phyloP scores from a whole-genome alignment of 495 filamentous ascomycete genomes.

The Darksidea phi region DNA sequence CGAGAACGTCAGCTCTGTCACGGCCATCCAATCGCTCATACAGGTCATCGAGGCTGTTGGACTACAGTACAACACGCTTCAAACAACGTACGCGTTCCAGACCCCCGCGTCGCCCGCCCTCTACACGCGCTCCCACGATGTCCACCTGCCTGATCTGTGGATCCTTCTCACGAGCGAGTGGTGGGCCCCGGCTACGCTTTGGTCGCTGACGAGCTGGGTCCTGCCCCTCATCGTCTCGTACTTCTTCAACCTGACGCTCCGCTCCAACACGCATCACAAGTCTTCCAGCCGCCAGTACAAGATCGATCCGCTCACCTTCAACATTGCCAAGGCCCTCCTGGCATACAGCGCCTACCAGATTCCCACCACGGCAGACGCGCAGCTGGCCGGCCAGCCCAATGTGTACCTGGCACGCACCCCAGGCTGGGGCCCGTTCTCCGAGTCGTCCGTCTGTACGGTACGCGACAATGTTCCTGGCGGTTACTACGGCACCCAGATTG shows the following conservation, averaged over 20 bases:
- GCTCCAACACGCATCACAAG: slow-evolving; percentile 41
- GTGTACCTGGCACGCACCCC: slow-evolving; percentile 58
- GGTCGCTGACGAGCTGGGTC: slow-evolving; percentile 68
- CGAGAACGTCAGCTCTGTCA: slow-evolving; percentile 46
- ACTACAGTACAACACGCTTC: slow-evolving; percentile 62
- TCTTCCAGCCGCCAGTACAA: slow-evolving; percentile 46
- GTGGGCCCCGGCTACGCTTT: slow-evolving; percentile 79
- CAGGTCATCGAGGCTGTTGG: slow-evolving; percentile 58
- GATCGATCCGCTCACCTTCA: slow-evolving; percentile 85
- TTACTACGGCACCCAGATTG: slow-evolving; percentile 67
- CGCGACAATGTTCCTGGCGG: slow-evolving; percentile 68
- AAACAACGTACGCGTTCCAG: slow-evolving; percentile 63
- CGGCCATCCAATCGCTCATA: slow-evolving; percentile 55
- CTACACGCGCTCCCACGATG: slow-evolving; percentile 51
- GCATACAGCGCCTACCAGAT: slow-evolving; percentile 69
- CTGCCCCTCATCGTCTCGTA: slow-evolving; percentile 72
- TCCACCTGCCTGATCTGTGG: slow-evolving; percentile 80
- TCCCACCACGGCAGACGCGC: background rate
- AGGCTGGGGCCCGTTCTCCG: slow-evolving; percentile 60
- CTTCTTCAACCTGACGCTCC: slow-evolving; percentile 77
- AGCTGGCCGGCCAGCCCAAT: background rate
- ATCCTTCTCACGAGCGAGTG: slow-evolving; percentile 71
- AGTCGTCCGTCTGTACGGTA: slow-evolving; percentile 59
- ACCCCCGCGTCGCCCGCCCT: slow-evolving; percentile 52
- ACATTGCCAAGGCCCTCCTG: slow-evolving; percentile 77